Evolutionary conservation across 108 stramenopile species (phyloP).

Genomic region (Skeletonema marinoi): DNA sequence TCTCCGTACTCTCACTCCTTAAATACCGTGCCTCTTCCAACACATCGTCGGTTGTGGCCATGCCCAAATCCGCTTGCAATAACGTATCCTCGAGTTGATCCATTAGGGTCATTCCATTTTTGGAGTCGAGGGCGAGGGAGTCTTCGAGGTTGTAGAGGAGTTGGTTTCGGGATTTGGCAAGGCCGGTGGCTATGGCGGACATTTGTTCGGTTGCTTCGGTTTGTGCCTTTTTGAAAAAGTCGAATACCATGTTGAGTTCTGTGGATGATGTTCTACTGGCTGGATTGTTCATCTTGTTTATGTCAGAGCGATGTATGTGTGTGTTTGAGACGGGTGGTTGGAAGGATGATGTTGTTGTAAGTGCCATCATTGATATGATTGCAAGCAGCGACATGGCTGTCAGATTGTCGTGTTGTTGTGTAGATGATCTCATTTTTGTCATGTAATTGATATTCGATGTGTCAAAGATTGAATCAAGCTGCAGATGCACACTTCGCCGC

Average conservation of each 20-base stretch:
- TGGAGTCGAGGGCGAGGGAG: slow-evolving; percentile 47
- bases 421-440: neutral
- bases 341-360: neutral
- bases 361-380: neutral
- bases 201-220: slow-evolving; percentile 70
- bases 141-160: slow-evolving; percentile 71
- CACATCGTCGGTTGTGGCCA: slow-evolving; percentile 77
- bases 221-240: slow-evolving; percentile 80
- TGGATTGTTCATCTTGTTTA: neutral
- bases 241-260: slow-evolving; percentile 68
- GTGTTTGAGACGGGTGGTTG: neutral
- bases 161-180: slow-evolving; percentile 77
- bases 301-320: neutral
- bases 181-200: slow-evolving; percentile 69
- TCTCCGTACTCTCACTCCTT: slow-evolving; percentile 45
- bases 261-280: slow-evolving; percentile 15
- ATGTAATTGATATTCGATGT: neutral
- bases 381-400: neutral
- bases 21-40: slow-evolving; percentile 74
- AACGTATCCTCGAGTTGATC: slow-evolving; percentile 77
- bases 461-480: too few relatives aligned
- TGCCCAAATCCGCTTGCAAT: slow-evolving; percentile 83
- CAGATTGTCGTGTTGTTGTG: neutral
- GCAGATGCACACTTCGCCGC: too few relatives aligned
- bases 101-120: slow-evolving; percentile 49